A percentile compares a stretch with the other conserved stretches of the same genome.
Evolutionary conservation across 2,329 filamentous ascomycete genomes (phyloP).

Genomic region (Onygena corvina): DNA sequence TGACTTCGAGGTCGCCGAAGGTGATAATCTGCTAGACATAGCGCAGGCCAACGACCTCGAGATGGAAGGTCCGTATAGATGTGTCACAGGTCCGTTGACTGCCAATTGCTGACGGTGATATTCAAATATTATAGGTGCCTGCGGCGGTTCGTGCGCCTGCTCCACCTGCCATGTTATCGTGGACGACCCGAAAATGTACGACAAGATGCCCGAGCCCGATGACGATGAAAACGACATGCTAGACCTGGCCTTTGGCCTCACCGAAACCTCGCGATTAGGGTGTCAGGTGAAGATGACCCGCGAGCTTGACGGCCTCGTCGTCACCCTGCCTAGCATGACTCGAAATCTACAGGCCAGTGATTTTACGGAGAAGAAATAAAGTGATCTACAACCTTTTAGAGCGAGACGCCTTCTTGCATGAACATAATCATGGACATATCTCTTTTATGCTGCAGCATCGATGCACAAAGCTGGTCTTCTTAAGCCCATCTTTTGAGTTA

Average conservation of each 20-base stretch:
- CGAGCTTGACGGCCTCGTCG: constrained; percentile 73
- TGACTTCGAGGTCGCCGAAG: constrained; percentile 67
- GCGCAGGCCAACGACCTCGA: constrained; percentile 90
- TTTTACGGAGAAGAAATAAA: constrained; percentile 46
- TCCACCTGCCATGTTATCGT: constrained; percentile 90
- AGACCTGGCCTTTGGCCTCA: constrained; percentile 78
- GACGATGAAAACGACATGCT: constrained; percentile 85
- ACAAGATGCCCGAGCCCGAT: constrained; percentile 64
- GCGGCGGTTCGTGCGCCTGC: constrained; percentile 85
- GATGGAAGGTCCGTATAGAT: constrained; percentile 62
- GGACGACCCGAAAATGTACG: constrained; percentile 57
- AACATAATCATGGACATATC: neutral
- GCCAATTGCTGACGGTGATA: neutral
- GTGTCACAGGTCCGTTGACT: neutral
- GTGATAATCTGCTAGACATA: constrained; percentile 90
- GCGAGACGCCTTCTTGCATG: neutral
- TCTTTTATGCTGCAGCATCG: no score
- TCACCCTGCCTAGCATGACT: constrained; percentile 84
- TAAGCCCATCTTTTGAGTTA: no score
- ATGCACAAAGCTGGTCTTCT: no score
- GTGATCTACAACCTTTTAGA: constrained; percentile 9
- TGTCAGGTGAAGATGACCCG: constrained; percentile 89
- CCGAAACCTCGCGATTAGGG: constrained; percentile 70
- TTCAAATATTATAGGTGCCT: constrained; percentile 54
- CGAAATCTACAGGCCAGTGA: constrained; percentile 92